Evolutionary conservation across 2,329 filamentous ascomycete genomes (phyloP), one percentile per base, ranked within the genome.

Genomic region (Colletotrichum lini): DNA sequence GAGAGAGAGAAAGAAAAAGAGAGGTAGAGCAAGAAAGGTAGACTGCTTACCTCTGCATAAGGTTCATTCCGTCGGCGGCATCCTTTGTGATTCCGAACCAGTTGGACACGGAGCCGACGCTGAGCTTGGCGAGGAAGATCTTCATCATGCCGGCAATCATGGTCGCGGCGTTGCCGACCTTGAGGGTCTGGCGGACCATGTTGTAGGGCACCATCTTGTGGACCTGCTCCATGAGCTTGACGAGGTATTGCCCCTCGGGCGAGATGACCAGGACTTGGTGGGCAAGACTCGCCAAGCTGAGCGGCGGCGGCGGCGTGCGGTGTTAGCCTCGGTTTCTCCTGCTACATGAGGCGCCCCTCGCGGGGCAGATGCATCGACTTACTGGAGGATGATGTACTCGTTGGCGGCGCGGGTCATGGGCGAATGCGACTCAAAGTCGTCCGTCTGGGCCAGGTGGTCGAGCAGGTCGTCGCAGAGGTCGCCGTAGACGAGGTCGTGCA

Each of bases 71-170:
- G 74, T 95, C 92, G 73, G 94, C 90, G 0, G 91, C 88, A 57
- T 89, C 90, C 57, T 89, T 88, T 0, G 92, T 95, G 49, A 94
- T 79, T 0, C 94, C 93, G 13, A 95, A 87, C 92, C 92, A 96
- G 78, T 95, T 95, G 5, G 93, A 94, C 61, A 96, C 82, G 9
- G 90, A 90, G 2, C 90, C 90, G 5, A 96, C 85, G 74, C 92
- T 93, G 67, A 95, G 83, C 81, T 96, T 96, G n/a, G 93, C 91
- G 16, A 96, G 85, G 18, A 95, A 85, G 18, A 96, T 82, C 64
- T 86, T 88, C 79, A 93, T 87, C 87, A 96, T 91, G 69, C 87
- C 93, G 76, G 88, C 93, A 67, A 96, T 91, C 93, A 96, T 95
- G 23, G 90, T 93, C 1, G 93, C 93, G 0, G 93, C 93, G 78